Conservation (phyloP, 768 basidiomycete species). For the Rickenella mellea region DNA sequence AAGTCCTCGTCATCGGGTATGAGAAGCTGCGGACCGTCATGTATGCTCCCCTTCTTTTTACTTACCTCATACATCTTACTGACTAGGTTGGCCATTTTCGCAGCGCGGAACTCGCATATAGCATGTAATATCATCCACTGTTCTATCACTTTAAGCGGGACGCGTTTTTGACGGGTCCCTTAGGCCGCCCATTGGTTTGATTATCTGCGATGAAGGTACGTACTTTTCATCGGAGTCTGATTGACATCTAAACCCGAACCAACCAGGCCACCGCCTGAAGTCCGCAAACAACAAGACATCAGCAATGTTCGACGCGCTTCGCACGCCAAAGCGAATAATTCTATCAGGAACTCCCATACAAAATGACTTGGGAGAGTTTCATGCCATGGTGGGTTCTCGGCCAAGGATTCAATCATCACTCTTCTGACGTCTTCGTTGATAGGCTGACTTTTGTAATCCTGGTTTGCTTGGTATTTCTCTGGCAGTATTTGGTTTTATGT, state of each 20-base stretch:
- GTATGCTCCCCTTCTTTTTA: conserved; percentile 31
- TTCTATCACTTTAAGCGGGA: not conserved
- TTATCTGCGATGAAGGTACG: conserved; percentile 91
- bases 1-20: conserved; percentile 91
- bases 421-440: conserved; percentile 4
- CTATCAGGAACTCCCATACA: conserved; percentile 96
- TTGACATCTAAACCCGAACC: not conserved
- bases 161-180: not conserved
- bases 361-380: conserved; percentile 92
- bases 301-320: conserved; percentile 71
- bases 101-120: conserved; percentile 49
- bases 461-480: conserved; percentile 60
- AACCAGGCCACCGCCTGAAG: conserved; percentile 79
- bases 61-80: not conserved
- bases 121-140: conserved; percentile 38
- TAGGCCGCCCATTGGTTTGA: conserved; percentile 85
- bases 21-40: conserved; percentile 79
- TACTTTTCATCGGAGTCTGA: not conserved
- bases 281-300: conserved; percentile 88
- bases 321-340: conserved; percentile 72
- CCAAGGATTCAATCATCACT: not conserved
- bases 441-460: conserved; percentile 94
- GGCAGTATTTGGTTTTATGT: not conserved
- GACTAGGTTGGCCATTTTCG: not conserved
- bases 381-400: conserved; percentile 72